These are phyloP conservation scores for Ceratocystis lukuohia DNA, from an alignment of 2,329 filamentous ascomycete genomes.

Conservation along the genomic window DNA sequence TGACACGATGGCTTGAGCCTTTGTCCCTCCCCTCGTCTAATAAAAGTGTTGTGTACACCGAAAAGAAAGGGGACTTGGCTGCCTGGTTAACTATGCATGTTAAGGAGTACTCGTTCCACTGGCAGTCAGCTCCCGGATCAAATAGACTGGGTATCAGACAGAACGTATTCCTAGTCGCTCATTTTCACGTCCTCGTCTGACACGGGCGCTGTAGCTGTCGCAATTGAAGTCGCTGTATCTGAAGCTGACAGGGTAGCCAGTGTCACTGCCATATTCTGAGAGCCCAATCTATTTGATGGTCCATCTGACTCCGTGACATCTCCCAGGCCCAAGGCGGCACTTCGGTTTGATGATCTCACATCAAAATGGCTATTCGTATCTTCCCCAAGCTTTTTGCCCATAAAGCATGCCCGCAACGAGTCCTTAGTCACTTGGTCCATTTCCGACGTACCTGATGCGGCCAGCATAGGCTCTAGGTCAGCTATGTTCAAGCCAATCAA, in stretches of 20 bases:
- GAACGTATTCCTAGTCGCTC: neutral
- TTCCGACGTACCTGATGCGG: neutral
- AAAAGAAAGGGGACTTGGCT: no score
- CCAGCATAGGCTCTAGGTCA: neutral
- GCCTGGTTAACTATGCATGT: no score
- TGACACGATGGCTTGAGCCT: no score
- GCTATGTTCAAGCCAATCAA: slow-evolving; percentile 3
- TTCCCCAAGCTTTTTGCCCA: neutral
- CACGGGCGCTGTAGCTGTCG: neutral
- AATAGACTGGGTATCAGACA: neutral
- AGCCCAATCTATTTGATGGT: neutral
- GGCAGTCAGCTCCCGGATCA: no score
- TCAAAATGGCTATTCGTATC: neutral
- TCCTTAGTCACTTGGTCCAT: neutral
- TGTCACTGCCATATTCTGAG: neutral
- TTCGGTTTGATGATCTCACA: neutral
- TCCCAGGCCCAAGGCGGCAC: neutral
- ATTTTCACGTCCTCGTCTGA: slow-evolving; percentile 3
- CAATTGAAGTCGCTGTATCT: neutral
- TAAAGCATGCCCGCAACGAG: neutral
- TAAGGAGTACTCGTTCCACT: no score
- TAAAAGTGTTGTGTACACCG: no score
- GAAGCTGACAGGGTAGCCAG: neutral
- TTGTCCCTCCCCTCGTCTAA: no score
- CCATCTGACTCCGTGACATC: neutral